Percentiles rank a stretch among this genome's conserved stretches.
Conservation (phyloP, 768 basidiomycete genomes). For the Russula brevipes region DNA sequence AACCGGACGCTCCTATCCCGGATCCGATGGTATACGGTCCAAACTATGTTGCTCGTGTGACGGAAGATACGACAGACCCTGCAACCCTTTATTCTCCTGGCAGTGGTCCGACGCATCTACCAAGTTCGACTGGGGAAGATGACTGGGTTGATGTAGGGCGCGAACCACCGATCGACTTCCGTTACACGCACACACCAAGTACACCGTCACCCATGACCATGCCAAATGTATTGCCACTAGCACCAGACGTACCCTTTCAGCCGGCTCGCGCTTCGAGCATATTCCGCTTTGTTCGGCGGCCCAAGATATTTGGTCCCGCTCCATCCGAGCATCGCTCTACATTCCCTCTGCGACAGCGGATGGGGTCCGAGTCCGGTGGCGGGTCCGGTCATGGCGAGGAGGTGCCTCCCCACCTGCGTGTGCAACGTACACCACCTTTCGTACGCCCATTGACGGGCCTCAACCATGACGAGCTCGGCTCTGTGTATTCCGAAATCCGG, state of each 20-base stretch:
- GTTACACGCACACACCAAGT: slow-evolving; percentile 27
- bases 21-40: slow-evolving; percentile 53
- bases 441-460: slow-evolving; percentile 71
- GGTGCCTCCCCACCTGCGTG: slow-evolving; percentile 57
- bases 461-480: slow-evolving; percentile 58
- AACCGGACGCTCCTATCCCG: slow-evolving; percentile 39
- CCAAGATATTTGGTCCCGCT: slow-evolving; percentile 26
- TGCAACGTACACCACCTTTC: slow-evolving; percentile 65
- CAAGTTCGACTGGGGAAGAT: slow-evolving; percentile 29
- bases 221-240: slow-evolving; percentile 8
- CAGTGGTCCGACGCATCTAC: slow-evolving; percentile 26
- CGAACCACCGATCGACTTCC: slow-evolving; percentile 39
- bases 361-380: slow-evolving; percentile 28
- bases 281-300: slow-evolving; percentile 21
- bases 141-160: slow-evolving; percentile 59
- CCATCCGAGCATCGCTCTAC: slow-evolving; percentile 48
- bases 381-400: slow-evolving; percentile 39
- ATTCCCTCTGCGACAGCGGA: slow-evolving; percentile 51
- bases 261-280: slow-evolving; percentile 18
- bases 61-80: slow-evolving; percentile 15
- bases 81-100: slow-evolving; percentile 28
- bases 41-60: slow-evolving; percentile 37
- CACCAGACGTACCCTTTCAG: slow-evolving; percentile 25
- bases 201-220: neutral
- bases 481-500: slow-evolving; percentile 64